Percentiles rank a stretch among this genome's conserved stretches.
phyloP scores from a whole-genome alignment of 345 rosid species.

The Eucalyptus virginea region DNA sequence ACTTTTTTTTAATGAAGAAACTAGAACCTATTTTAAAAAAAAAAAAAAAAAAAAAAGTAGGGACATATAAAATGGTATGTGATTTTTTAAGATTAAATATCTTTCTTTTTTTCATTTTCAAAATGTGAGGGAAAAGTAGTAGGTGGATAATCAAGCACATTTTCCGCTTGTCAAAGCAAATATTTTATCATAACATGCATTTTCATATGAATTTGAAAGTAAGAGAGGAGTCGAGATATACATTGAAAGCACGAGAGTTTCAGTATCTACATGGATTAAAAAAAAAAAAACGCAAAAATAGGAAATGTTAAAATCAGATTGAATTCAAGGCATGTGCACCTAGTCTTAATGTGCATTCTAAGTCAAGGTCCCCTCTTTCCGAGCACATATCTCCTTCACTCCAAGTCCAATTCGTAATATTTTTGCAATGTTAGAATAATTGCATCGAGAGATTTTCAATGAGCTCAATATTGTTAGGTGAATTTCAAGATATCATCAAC shows the following conservation, averaged over 20 bases:
- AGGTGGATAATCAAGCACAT: not conserved
- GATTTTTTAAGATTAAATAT: not conserved
- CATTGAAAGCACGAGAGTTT: fast-evolving
- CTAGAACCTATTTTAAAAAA: no score
- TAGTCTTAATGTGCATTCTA: not conserved
- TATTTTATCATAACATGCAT: not conserved
- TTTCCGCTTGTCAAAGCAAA: no score
- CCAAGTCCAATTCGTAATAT: no score
- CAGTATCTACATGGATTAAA: fast-evolving
- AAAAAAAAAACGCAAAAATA: no score
- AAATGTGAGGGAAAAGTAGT: not conserved
- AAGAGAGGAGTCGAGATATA: no score
- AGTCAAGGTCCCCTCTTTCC: not conserved
- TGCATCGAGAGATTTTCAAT: not conserved
- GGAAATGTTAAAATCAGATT: fast-evolving
- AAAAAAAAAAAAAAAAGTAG: no score
- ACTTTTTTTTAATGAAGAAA: no score
- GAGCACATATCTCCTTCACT: not conserved
- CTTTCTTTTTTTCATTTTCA: not conserved
- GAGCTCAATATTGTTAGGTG: not conserved
- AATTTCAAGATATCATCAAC: not conserved
- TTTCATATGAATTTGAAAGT: no score
- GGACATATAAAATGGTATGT: not conserved
- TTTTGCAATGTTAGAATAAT: no score
- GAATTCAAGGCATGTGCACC: not conserved